A percentile compares a stretch with the other conserved stretches of the same genome.
These are phyloP conservation scores for Tanacetum coccineum DNA, from an alignment of 129 eudicot genomes.

Conservation along the genomic window DNA sequence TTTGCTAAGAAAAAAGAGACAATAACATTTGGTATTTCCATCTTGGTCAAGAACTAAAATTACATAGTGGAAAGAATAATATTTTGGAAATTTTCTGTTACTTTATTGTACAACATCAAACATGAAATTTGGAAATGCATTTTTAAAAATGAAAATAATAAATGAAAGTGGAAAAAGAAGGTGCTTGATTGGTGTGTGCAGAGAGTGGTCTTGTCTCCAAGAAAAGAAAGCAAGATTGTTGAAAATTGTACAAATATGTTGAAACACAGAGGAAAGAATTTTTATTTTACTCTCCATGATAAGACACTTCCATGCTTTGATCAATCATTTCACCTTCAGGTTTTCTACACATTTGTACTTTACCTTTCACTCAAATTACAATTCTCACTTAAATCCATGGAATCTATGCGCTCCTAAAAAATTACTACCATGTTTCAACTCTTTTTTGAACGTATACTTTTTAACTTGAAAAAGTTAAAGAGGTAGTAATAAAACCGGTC, in stretches of 20 bases:
- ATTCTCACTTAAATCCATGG: constrained; percentile 8
- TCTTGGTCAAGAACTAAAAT: no score
- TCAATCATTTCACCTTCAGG: constrained; percentile 30
- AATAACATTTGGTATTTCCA: no score
- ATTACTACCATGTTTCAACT: no score
- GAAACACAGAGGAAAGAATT: constrained; percentile 34
- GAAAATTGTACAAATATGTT: constrained; percentile 29
- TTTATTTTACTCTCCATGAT: constrained; percentile 20
- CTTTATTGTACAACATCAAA: no score
- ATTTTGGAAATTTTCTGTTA: no score
- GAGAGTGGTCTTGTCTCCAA: constrained; percentile 35
- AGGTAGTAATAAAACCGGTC: no score
- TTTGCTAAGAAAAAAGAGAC: no score
- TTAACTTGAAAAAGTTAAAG: no score
- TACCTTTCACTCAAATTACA: constrained; percentile 12
- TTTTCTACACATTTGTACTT: constrained; percentile 14
- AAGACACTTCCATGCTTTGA: constrained; percentile 34
- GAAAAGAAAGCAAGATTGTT: constrained; percentile 27
- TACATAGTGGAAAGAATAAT: no score
- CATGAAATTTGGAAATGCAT: neutral
- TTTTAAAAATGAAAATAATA: neutral
- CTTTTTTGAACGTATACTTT: no score
- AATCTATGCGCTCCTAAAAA: neutral
- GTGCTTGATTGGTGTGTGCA: neutral
- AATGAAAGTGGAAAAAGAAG: constrained; percentile 7